Percentiles rank a stretch among this genome's conserved stretches.
Evolutionary conservation across 176 grass and related monocot species (phyloP).

Genomic region (Sorghum bicolor): Sorghum_bicolor_NCBIv3 NC_012873.2:2481001-2481500

Average conservation of each 20-base stretch:
- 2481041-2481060: background rate
- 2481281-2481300: background rate
- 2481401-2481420: conserved; percentile 32
- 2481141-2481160: background rate
- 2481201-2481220: background rate
- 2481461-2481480: conserved; percentile 99
- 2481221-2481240: background rate
- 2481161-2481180: background rate
- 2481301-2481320: background rate
- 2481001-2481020: conserved; percentile 22
- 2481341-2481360: background rate
- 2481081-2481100: background rate
- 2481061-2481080: background rate
- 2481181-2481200: background rate
- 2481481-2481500: conserved; percentile 93
- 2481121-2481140: background rate
- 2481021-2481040: background rate
- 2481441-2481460: conserved; percentile 96
- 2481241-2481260: background rate
- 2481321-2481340: background rate
- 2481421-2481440: conserved; percentile 89
- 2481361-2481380: conserved; percentile 1
- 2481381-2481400: conserved; percentile 22
- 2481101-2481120: conserved; percentile 18
- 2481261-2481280: background rate